Conservation (phyloP, 176 grass and related monocot genomes). For the Otatea glauca region DNA sequence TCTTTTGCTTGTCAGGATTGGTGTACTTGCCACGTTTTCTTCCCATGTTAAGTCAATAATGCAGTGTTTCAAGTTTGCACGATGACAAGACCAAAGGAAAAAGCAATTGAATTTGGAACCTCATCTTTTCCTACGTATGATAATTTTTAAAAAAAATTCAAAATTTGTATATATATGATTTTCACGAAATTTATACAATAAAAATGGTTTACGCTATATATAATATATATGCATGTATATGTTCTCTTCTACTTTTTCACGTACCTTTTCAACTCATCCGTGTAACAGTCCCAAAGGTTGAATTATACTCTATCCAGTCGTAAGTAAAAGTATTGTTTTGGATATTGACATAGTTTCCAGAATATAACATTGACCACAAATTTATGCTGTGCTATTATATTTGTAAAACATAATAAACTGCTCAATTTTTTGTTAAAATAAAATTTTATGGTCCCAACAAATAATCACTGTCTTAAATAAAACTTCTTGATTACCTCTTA, state of each 20-base stretch:
- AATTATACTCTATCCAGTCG: too few species aligned
- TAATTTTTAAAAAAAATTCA: too few species aligned
- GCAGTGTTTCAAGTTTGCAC: neutral
- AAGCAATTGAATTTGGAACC: neutral
- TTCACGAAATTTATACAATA: too few species aligned
- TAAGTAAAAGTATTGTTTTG: too few species aligned
- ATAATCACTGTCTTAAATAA: neutral
- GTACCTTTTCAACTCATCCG: neutral
- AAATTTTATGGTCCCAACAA: neutral
- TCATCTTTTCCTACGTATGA: too few species aligned
- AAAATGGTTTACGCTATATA: too few species aligned
- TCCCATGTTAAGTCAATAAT: neutral
- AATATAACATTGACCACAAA: neutral
- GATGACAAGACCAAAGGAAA: neutral
- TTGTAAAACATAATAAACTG: neutral
- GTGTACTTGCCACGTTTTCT: neutral
- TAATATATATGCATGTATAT: too few species aligned
- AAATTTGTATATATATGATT: too few species aligned
- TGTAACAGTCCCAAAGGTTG: neutral
- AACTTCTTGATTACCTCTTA: neutral
- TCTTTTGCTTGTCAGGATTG: too few species aligned
- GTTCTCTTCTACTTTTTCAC: too few species aligned
- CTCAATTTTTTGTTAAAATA: neutral
- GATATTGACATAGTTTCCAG: neutral
- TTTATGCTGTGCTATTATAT: neutral